A percentile compares a stretch with the other conserved stretches of the same genome.
phyloP scores from a whole-genome alignment of 441 rosid species.

The Mallotus repandus region DNA sequence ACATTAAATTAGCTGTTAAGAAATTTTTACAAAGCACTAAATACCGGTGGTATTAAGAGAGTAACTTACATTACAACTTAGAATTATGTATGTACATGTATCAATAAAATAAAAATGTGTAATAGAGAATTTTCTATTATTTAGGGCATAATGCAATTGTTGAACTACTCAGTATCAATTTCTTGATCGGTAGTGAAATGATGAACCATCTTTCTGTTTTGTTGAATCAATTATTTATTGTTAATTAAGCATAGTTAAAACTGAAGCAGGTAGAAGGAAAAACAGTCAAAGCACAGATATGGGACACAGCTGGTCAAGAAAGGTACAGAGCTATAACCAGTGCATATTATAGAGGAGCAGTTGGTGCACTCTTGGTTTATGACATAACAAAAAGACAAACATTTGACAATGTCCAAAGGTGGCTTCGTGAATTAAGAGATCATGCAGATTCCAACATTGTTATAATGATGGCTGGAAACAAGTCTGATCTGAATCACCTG shows the following conservation, averaged over 20 bases:
- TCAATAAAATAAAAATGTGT: too few species aligned
- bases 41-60: too few species aligned
- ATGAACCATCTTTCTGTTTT: not conserved
- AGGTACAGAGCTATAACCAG: conserved; percentile 76
- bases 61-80: too few species aligned
- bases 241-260: not conserved
- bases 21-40: too few species aligned
- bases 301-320: conserved; percentile 71
- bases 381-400: conserved; percentile 95
- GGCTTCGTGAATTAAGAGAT: conserved; percentile 86
- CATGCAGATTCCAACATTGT: conserved; percentile 97
- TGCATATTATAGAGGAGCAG: conserved; percentile 83
- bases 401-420: conserved; percentile 71
- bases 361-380: conserved; percentile 79
- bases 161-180: not conserved
- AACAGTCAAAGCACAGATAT: conserved; percentile 59
- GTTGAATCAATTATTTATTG: not conserved
- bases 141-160: not conserved
- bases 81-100: too few species aligned
- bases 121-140: too few species aligned
- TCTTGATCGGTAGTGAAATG: too few species aligned
- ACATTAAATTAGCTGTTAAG: too few species aligned
- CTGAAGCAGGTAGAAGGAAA: conserved; percentile 57
- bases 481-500: conserved; percentile 79
- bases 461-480: conserved; percentile 92